Conservation (phyloP, 345 rosid species). For the Boechera stricta region DNA sequence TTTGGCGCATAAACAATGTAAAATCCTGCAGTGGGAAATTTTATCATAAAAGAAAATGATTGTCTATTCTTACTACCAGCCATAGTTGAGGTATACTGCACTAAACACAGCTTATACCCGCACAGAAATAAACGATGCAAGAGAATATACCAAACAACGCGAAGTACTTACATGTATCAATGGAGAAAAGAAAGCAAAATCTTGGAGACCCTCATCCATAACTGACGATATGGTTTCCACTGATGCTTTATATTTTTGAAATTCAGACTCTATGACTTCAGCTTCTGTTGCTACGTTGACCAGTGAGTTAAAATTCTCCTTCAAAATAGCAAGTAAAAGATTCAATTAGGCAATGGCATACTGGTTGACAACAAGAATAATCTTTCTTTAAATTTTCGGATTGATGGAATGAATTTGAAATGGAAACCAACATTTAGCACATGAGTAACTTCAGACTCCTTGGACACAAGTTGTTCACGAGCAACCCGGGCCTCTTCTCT, state of each 20-base stretch:
- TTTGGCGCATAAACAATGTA: slow-evolving; percentile 53
- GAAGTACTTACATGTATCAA: slow-evolving; percentile 63
- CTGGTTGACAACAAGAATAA: slow-evolving; percentile 21
- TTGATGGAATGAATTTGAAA: slow-evolving; percentile 14
- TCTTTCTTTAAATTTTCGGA: slow-evolving; percentile 21
- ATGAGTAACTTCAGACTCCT: slow-evolving; percentile 50
- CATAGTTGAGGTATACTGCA: slow-evolving; percentile 15
- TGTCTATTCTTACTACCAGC: not conserved
- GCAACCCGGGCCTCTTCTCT: slow-evolving; percentile 64
- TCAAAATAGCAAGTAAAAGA: slow-evolving; percentile 39
- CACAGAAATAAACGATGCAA: slow-evolving; percentile 8
- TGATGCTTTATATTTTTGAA: slow-evolving; percentile 53
- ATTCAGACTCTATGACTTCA: slow-evolving; percentile 59
- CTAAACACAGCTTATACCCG: slow-evolving; percentile 19
- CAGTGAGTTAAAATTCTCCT: slow-evolving; percentile 47
- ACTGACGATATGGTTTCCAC: slow-evolving; percentile 53
- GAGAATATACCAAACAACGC: slow-evolving; percentile 13
- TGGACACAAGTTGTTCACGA: slow-evolving; percentile 57
- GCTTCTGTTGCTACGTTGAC: slow-evolving; percentile 60
- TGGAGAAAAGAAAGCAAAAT: slow-evolving; percentile 50
- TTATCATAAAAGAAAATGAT: slow-evolving; percentile 24
- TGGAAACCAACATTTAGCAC: slow-evolving; percentile 47
- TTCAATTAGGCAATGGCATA: slow-evolving; percentile 15
- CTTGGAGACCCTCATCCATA: slow-evolving; percentile 67
- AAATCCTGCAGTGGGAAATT: slow-evolving; percentile 61